These are phyloP conservation scores for Paramecium biaurelia DNA, from an alignment of 73 alveolate species.

Conservation along the genomic window DNA sequence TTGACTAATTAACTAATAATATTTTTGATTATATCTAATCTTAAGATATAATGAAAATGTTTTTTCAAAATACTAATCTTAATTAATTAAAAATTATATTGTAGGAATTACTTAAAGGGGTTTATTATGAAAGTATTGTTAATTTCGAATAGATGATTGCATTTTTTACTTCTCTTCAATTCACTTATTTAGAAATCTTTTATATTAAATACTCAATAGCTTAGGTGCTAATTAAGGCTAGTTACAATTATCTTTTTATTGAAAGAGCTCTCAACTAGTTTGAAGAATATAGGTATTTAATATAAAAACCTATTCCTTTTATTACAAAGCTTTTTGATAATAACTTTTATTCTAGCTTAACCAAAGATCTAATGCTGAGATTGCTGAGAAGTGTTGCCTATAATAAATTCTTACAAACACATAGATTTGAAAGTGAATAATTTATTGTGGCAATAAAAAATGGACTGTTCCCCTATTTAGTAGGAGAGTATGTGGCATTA, in stretches of 20 bases:
- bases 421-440: background rate
- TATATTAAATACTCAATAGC: background rate
- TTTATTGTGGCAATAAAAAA: background rate
- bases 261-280: background rate
- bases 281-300: background rate
- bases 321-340: background rate
- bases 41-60: background rate
- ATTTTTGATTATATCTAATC: background rate
- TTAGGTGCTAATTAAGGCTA: background rate
- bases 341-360: background rate
- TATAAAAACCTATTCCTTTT: background rate
- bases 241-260: background rate
- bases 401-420: background rate
- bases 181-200: background rate
- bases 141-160: background rate
- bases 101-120: background rate
- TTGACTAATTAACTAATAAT: background rate
- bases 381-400: background rate
- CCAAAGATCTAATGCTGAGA: background rate
- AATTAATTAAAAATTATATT: background rate
- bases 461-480: background rate
- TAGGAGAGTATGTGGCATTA: background rate
- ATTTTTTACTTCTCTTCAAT: background rate
- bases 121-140: background rate
- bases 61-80: background rate